These are phyloP conservation scores for Kurtzmaniella fragi DNA, from an alignment of 805 yeast species.

Conservation along the genomic window DNA sequence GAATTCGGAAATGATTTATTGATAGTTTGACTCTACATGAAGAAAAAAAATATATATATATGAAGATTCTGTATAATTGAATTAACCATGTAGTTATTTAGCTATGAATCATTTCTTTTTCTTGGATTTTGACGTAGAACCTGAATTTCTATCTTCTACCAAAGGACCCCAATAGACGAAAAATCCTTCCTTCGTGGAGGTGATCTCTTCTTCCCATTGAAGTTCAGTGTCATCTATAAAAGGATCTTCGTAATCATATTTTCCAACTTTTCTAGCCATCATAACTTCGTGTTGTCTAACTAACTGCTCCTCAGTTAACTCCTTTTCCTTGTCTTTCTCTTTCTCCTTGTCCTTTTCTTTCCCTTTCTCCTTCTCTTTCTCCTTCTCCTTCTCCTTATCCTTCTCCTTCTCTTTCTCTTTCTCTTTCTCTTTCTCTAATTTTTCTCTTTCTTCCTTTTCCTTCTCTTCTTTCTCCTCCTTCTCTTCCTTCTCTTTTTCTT, in stretches of 20 bases:
- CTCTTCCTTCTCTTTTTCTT: slow-evolving; percentile 16
- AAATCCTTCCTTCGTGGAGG: slow-evolving; percentile 90
- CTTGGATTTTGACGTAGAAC: slow-evolving; percentile 19
- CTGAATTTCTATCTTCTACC: slow-evolving; percentile 43
- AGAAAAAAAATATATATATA: neutral
- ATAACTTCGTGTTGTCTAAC: slow-evolving; percentile 39
- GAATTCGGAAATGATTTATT: slow-evolving; percentile 14
- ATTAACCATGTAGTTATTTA: too few species aligned
- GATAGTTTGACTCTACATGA: neutral
- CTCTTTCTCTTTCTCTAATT: slow-evolving; percentile 7
- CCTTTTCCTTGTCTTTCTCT: slow-evolving; percentile 17
- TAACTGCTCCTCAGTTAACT: slow-evolving; percentile 38
- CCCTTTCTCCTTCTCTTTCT: slow-evolving; percentile 3
- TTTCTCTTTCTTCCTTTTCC: slow-evolving; percentile 6
- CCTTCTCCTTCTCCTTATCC: slow-evolving; percentile 5
- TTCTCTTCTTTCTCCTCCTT: slow-evolving; percentile 5
- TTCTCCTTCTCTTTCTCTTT: slow-evolving; percentile 9
- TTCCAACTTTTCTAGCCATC: slow-evolving; percentile 75
- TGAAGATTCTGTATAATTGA: neutral
- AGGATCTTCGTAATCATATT: slow-evolving; percentile 90
- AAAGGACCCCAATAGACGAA: slow-evolving; percentile 93
- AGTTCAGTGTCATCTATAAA: slow-evolving; percentile 94
- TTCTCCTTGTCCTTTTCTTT: slow-evolving; percentile 4
- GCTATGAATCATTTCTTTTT: neutral
- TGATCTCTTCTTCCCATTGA: slow-evolving; percentile 88